These are phyloP conservation scores for Fusarium anthophilum DNA, from an alignment of 2,329 filamentous ascomycete species.

Conservation along the genomic window DNA sequence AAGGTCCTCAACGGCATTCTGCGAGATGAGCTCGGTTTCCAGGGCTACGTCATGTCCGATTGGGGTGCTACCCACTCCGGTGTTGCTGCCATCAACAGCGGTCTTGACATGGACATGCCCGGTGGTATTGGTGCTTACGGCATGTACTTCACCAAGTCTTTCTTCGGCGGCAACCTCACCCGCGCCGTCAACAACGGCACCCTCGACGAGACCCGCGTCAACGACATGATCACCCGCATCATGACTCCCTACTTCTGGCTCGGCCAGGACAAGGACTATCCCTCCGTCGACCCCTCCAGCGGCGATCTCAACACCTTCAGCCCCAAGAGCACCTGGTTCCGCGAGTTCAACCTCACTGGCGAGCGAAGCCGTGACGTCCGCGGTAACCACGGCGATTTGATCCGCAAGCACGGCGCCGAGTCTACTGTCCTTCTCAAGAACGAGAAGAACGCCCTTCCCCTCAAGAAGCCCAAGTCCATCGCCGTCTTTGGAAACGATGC, in stretches of 20 bases:
- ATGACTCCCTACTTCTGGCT: slow-evolving; percentile 62
- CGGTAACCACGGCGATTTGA: slow-evolving; percentile 63
- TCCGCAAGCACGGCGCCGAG: slow-evolving; percentile 62
- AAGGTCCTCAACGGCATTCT: slow-evolving; percentile 78
- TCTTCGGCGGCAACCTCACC: slow-evolving; percentile 58
- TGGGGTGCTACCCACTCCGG: slow-evolving; percentile 81
- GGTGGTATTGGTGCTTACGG: slow-evolving; percentile 51
- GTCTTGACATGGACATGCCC: slow-evolving; percentile 71
- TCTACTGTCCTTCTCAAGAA: slow-evolving; percentile 82
- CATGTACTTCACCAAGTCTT: slow-evolving; percentile 46
- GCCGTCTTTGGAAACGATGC: slow-evolving; percentile 64
- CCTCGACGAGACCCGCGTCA: slow-evolving; percentile 51
- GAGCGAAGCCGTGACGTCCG: slow-evolving; percentile 62
- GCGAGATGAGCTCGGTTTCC: slow-evolving; percentile 83
- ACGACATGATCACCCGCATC: slow-evolving; percentile 63
- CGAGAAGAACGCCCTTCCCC: slow-evolving; percentile 66
- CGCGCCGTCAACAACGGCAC: slow-evolving; percentile 59
- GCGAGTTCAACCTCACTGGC: slow-evolving; percentile 55
- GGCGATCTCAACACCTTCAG: slow-evolving; percentile 60
- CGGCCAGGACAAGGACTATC: slow-evolving; percentile 59
- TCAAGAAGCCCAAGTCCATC: slow-evolving; percentile 66
- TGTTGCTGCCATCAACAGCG: slow-evolving; percentile 72
- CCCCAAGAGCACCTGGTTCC: slow-evolving; percentile 57
- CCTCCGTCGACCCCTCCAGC: slow-evolving; percentile 54
- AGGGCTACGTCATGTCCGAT: slow-evolving; percentile 82